phyloP scores from a whole-genome alignment of 2,329 filamentous ascomycete species.

The Aspergillus udagawae region DNA sequence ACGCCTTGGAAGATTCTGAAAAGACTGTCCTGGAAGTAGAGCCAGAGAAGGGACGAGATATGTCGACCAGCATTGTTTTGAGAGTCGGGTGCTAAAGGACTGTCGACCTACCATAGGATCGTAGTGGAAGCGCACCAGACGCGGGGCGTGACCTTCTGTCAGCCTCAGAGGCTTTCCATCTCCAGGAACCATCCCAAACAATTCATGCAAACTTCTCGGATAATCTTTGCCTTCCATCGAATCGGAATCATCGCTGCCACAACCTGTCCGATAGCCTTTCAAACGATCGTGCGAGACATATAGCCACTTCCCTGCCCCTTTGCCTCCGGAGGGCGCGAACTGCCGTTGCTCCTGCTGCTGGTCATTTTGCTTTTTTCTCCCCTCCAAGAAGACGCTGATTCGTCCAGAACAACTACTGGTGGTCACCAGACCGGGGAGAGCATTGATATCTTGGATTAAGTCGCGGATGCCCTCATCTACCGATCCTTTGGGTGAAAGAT shows the following conservation, averaged over 20 bases:
- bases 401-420: constrained; percentile 91
- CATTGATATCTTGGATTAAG: constrained; percentile 76
- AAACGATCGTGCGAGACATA: constrained; percentile 82
- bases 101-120: constrained; percentile 77
- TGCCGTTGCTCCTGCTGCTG: constrained; percentile 19
- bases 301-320: constrained; percentile 80
- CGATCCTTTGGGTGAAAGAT: constrained; percentile 83
- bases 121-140: constrained; percentile 79
- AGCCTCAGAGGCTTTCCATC: constrained; percentile 26
- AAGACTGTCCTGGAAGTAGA: neutral
- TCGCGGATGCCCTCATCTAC: constrained; percentile 74
- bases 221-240: constrained; percentile 14
- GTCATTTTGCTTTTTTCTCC: constrained; percentile 47
- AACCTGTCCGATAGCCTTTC: constrained; percentile 14
- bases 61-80: neutral
- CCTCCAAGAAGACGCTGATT: constrained; percentile 84
- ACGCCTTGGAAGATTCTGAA: constrained; percentile 8
- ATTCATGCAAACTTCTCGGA: constrained; percentile 31
- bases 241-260: neutral
- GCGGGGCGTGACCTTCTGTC: constrained; percentile 40
- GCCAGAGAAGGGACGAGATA: neutral
- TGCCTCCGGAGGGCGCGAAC: constrained; percentile 68
- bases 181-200: constrained; percentile 43
- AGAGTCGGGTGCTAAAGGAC: constrained; percentile 1
- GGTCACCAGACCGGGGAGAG: constrained; percentile 70